Conservation (phyloP, 78 protist species). For the Isochrysis galbana region DNA sequence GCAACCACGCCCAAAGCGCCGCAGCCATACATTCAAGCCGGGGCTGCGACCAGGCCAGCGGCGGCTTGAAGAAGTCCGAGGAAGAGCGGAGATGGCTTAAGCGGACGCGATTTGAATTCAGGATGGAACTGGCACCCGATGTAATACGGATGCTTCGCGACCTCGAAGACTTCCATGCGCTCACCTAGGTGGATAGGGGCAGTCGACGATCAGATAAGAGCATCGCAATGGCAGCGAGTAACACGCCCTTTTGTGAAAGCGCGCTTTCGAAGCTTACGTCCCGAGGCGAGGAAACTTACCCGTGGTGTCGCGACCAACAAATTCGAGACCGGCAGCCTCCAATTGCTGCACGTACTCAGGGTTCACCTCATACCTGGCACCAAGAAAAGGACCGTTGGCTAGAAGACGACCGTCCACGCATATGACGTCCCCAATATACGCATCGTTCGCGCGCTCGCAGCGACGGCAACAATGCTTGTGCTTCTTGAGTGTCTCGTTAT, state of each 20-base stretch:
- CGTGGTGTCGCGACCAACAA: slow-evolving; percentile 74
- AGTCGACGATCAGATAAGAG: too few relatives aligned
- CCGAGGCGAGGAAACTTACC: neutral
- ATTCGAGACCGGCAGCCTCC: slow-evolving; percentile 71
- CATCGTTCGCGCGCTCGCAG: too few relatives aligned
- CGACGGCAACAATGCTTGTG: too few relatives aligned
- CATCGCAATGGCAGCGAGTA: neutral
- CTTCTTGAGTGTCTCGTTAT: too few relatives aligned
- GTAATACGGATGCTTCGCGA: slow-evolving; percentile 75
- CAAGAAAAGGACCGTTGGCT: too few relatives aligned
- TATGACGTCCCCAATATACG: too few relatives aligned
- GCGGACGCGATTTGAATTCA: slow-evolving; percentile 88
- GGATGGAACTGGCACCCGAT: slow-evolving; percentile 97
- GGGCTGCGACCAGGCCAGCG: too few relatives aligned
- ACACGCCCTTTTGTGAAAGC: neutral
- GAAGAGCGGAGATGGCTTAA: slow-evolving; percentile 89
- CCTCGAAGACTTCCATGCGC: slow-evolving; percentile 77
- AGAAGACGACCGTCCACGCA: too few relatives aligned
- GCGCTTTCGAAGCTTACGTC: neutral
- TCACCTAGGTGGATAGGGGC: too few relatives aligned
- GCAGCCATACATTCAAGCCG: too few relatives aligned
- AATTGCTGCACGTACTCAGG: slow-evolving; percentile 70
- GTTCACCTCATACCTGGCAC: slow-evolving; percentile 84
- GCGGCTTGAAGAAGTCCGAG: slow-evolving; percentile 81
- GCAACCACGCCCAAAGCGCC: too few relatives aligned